Evolutionary conservation across 345 rosid genomes (phyloP).

Genomic region (Barbarea vulgaris): DNA sequence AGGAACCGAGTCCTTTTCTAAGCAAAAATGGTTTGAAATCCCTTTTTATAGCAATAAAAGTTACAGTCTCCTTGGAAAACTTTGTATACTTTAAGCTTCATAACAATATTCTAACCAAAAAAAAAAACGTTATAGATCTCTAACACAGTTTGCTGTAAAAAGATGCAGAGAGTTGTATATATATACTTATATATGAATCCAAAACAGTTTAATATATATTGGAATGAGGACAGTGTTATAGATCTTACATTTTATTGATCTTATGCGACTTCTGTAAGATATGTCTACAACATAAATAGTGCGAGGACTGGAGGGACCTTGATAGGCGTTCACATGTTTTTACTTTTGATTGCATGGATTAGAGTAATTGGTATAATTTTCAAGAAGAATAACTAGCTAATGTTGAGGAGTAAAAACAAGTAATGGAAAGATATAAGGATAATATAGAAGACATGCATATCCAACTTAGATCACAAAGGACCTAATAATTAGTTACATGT

Average conservation of each 20-base stretch:
- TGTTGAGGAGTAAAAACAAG: constrained; percentile 6
- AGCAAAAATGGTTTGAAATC: not conserved
- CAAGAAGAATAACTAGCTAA: not conserved
- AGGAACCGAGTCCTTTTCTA: not conserved
- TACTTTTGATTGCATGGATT: too few relatives aligned
- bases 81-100: not conserved
- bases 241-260: not conserved
- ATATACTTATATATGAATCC: not conserved
- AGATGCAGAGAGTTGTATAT: not conserved
- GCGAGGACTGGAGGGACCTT: not conserved
- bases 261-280: not conserved
- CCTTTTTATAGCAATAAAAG: not conserved
- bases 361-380: not conserved
- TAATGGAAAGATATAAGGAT: not conserved
- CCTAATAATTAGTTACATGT: constrained; percentile 53
- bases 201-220: not conserved
- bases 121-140: not conserved
- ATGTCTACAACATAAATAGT: not conserved
- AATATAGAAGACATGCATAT: constrained; percentile 38
- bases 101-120: not conserved
- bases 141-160: not conserved
- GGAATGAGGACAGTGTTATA: not conserved
- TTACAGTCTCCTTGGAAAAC: not conserved
- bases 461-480: constrained; percentile 60
- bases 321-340: too few relatives aligned